Conservation (phyloP, 192 early-diverging fungal genomes). For the Coemansia sp. region DNA sequence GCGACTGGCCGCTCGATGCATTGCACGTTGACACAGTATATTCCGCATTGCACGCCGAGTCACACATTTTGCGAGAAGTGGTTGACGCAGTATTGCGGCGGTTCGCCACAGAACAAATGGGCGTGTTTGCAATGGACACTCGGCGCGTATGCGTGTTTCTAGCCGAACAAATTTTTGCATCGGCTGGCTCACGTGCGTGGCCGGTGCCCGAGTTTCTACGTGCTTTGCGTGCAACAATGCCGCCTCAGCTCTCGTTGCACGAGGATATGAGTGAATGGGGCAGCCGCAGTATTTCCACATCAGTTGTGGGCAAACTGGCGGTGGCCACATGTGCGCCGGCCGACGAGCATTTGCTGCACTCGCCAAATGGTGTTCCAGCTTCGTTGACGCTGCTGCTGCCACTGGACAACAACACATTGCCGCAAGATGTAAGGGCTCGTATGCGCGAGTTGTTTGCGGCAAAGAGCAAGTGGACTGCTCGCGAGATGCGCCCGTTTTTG, state of each 20-base stretch:
- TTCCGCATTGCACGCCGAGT: constrained; percentile 18
- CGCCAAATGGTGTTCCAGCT: constrained; percentile 9
- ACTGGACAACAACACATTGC: constrained; percentile 23
- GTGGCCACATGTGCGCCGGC: constrained; percentile 25
- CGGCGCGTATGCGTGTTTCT: constrained; percentile 31
- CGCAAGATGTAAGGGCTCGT: constrained; percentile 29
- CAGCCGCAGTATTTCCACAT: constrained; percentile 26
- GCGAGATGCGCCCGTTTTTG: constrained; percentile 41
- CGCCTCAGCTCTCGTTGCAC: constrained; percentile 33
- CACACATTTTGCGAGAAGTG: constrained; percentile 20
- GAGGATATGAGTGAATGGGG: constrained; percentile 17
- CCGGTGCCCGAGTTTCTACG: constrained; percentile 34
- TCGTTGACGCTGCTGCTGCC: constrained; percentile 26
- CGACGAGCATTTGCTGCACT: constrained; percentile 25
- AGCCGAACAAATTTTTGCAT: constrained; percentile 46
- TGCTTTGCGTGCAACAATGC: constrained; percentile 40
- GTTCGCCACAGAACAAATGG: constrained; percentile 11
- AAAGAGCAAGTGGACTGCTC: constrained; percentile 30
- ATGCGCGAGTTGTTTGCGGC: constrained; percentile 39
- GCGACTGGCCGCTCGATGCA: constrained; percentile 31
- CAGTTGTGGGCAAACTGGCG: constrained; percentile 45
- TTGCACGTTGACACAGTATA: constrained; percentile 16
- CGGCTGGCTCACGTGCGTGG: constrained; percentile 36
- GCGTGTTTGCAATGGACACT: constrained; percentile 27
- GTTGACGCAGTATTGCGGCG: constrained; percentile 33